Conservation (phyloP, 352 stramenopile genomes). For the Phytophthora pini region DNA sequence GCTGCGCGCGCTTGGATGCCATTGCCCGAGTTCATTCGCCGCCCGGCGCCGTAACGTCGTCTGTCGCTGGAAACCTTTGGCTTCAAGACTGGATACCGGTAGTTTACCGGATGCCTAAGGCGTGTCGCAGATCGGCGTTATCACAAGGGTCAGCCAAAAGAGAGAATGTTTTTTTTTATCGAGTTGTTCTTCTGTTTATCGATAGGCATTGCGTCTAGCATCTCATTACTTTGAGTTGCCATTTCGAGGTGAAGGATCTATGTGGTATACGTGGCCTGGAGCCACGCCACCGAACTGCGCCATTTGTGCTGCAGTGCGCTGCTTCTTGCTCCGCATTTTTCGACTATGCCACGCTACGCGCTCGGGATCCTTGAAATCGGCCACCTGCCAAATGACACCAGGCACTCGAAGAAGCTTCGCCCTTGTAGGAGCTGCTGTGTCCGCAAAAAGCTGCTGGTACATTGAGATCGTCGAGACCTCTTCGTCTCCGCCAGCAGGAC, state of each 20-base stretch:
- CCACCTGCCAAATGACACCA: constrained; percentile 80
- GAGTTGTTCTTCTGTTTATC: no score
- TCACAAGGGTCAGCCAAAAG: no score
- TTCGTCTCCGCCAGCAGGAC: constrained; percentile 82
- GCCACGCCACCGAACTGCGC: constrained; percentile 48
- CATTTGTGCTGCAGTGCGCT: constrained; percentile 81
- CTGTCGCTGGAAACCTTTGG: constrained; percentile 16
- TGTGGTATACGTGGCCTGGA: constrained; percentile 45
- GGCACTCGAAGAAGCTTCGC: constrained; percentile 87
- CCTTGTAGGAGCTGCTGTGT: constrained; percentile 28
- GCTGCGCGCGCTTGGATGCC: constrained; percentile 40
- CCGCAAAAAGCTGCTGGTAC: constrained; percentile 84
- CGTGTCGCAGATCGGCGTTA: constrained; percentile 20
- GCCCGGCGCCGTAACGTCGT: constrained; percentile 29
- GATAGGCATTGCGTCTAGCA: not conserved
- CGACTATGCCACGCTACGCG: constrained; percentile 89
- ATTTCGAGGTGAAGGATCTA: constrained; percentile 24
- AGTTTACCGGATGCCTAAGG: constrained; percentile 14
- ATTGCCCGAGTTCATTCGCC: constrained; percentile 34
- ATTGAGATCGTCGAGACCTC: constrained; percentile 93
- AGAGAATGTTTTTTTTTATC: no score
- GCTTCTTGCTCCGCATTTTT: constrained; percentile 95
- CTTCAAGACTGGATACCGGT: constrained; percentile 25
- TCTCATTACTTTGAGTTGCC: not conserved
- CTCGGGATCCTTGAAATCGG: constrained; percentile 60